Base-by-base conservation (phyloP, 176 grass and related monocot species). In the Carex littledalei region DNA sequence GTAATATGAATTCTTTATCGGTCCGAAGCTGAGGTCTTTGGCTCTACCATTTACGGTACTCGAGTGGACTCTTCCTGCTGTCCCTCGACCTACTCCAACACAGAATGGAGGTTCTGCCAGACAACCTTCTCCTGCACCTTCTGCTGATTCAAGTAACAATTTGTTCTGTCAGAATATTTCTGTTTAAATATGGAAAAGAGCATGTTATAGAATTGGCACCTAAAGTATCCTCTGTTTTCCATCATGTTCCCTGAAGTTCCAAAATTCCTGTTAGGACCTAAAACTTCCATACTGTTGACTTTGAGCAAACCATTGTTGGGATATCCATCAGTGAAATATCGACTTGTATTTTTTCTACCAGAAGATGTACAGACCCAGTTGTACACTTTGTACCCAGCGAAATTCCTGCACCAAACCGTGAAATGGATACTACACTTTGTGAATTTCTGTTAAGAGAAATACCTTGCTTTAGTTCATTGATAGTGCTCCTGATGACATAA, bases 21-120 rank as follows among this genome's bases (percentile, higher is more conserved):
- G 68, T 84, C 59, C 91, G 89, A 94, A 98, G 95, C 95, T 98
- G 92, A 94, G 95, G 88, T 98, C 95, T 50, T 92, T 98, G 90
- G 95, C 95, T 88, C 93, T 98, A 93, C 95, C 95, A 88, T 98
- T 98, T 98, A 95, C 91, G 47, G 95, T 98, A 41, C 88, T 98
- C 73, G 95, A 98, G 86, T 98, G 95, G 93, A 98, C 95, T 79
- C 87, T 98, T 63, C 93, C 93, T 85, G 84, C 93, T 85, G 93
- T 73, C 67, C 90, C 96, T 68, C 89, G 93, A 61, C 93, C 96
- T 22, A 73, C 62, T 83, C 91, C 92, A 12, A 69, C 58, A 81
- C 79, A 81, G 86, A 86, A 56, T 78, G 74, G 74, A 17, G 24
- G 52, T 57, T 61, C 88, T 87, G 87, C 91, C 78, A 93, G 82